Evolutionary conservation across 1,284 basidiomycete genomes (phyloP), one percentile per base, ranked within the genome.

Genomic region (Rhodotorula mucilaginosa): DNA sequence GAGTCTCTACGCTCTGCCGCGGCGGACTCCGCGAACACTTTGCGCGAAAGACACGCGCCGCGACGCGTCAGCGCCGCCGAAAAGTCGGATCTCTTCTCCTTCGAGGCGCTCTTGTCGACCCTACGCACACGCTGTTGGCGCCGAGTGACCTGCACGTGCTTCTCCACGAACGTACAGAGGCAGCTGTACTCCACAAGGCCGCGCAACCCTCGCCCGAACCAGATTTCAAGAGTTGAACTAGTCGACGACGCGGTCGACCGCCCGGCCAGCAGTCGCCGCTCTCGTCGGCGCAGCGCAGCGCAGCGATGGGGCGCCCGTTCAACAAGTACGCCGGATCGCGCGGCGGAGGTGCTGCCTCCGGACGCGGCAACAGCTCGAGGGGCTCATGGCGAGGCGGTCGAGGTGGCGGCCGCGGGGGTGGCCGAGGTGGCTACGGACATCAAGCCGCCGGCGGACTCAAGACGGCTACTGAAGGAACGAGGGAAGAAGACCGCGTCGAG

Each of bases 381-480:
- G 52, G 62, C 6, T 44, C 34, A 5, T 56, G 44, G 21, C 56
- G 61, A 10, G 51, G 65, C 19, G 59, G 65, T n/a, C 34, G 71
- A n/a, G 69, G 67, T 0, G 51, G 62, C 18, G 57, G 72, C 23
- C 57, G 69, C 46, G 69, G 72, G 0, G n/a, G 67, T 23, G 64
- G 67, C 12, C 31, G 64, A 34, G 67, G 49, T 19, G 58, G 64
- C n/a, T 65, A 65, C 19, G 71, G 72, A 10, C 69, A 74, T 46
- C 68, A 65, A n/a, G 65, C 68, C 49, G 65, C 60, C 8, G 23
- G 64, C 29, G 67, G 68, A 21, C 54, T 72, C 47, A 65, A 67
- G 49, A 72, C 71, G 29, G 61, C 64, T n/a, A 58, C 61, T 7
- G 71, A 69, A 44, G 71, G 71, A 1, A 72, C 71, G 8, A 39